phyloP scores from a whole-genome alignment of 2,329 filamentous ascomycete genomes.

The Sclerotinia nivalis region DNA sequence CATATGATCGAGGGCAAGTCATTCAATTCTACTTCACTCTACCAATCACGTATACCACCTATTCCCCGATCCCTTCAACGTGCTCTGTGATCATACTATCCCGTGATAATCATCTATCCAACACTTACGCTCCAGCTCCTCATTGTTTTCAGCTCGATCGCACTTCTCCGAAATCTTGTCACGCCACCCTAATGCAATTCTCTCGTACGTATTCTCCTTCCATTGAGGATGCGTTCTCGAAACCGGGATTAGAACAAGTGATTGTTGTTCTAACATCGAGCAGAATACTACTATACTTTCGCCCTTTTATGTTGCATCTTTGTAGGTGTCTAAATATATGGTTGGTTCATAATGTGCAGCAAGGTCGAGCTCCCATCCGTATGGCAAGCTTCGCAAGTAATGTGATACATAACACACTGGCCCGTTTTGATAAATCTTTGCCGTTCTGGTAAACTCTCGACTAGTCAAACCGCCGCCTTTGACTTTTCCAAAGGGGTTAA shows the following conservation, averaged over 20 bases:
- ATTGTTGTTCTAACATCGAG: not conserved
- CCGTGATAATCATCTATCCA: no score
- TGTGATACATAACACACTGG: not conserved
- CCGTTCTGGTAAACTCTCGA: not conserved
- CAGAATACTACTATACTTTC: not conserved
- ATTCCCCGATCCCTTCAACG: no score
- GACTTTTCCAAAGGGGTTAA: not conserved
- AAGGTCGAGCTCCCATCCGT: not conserved
- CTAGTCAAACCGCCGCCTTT: not conserved
- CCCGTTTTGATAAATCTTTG: no score
- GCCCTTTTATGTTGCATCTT: not conserved
- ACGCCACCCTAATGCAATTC: not conserved
- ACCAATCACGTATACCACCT: no score
- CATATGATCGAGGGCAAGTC: no score
- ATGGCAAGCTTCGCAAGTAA: not conserved
- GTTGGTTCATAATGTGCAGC: not conserved
- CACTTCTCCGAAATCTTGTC: not conserved
- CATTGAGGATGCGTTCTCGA: not conserved
- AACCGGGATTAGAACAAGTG: not conserved
- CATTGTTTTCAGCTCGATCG: not conserved
- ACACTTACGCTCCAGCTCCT: not conserved
- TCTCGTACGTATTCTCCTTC: not conserved
- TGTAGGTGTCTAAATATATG: not conserved
- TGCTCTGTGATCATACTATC: no score
- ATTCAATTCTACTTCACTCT: no score